Conservation (phyloP, 2,329 filamentous ascomycete genomes). For the Colletotrichum liaoningense region DNA sequence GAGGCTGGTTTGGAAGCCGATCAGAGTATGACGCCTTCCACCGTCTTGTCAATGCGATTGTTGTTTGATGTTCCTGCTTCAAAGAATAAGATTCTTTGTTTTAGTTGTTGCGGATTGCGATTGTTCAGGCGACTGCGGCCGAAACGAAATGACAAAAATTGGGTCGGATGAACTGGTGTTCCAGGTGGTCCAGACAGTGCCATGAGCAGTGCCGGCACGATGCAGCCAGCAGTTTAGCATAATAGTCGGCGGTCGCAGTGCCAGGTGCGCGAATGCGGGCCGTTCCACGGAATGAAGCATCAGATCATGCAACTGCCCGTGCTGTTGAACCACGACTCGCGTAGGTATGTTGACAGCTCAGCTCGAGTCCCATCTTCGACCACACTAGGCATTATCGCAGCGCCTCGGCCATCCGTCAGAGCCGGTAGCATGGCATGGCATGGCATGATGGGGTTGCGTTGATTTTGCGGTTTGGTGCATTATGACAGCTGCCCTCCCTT, state of each 20-base stretch:
- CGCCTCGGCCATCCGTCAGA: not conserved
- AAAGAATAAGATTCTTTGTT: conserved; percentile 18
- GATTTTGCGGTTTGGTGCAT: not conserved
- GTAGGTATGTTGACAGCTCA: conserved; percentile 9
- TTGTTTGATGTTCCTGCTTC: conserved; percentile 10
- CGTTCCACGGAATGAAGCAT: conserved; percentile 31
- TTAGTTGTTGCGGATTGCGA: not conserved
- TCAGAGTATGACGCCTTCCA: conserved; percentile 19
- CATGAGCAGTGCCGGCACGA: not conserved
- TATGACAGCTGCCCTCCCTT: conserved; percentile 25
- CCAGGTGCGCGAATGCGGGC: conserved; percentile 22
- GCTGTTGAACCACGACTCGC: not conserved
- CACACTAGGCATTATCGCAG: not conserved
- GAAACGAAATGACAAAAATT: conserved; percentile 4
- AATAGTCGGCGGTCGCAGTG: not conserved
- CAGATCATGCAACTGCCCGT: conserved; percentile 10
- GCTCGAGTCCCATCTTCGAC: not conserved
- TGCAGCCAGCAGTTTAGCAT: not conserved
- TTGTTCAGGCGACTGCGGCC: conserved; percentile 14
- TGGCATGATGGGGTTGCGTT: not conserved
- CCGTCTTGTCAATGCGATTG: not conserved
- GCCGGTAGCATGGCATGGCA: not conserved
- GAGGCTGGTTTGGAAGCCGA: not conserved
- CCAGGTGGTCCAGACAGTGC: not conserved
- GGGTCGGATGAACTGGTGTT: not conserved